Evolutionary conservation across 2,329 filamentous ascomycete genomes (phyloP).

Genomic region (Xylaria sp.): DNA sequence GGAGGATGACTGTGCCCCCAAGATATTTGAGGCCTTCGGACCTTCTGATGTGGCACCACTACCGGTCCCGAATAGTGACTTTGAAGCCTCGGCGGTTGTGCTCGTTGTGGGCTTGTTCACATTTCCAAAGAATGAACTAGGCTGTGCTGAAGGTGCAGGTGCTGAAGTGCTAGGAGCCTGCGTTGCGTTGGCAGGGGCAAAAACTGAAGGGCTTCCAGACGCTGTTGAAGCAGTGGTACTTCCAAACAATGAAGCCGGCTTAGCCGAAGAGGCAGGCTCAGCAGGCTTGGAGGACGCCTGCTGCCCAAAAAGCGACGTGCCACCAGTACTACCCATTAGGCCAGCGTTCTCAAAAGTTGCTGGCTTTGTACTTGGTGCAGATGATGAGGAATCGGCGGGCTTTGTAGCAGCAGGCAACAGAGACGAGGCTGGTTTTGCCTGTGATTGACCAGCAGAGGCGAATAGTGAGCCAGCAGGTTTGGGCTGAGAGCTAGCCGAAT

Average conservation of each 20-base stretch:
- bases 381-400: conserved; percentile 34
- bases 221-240: conserved; percentile 22
- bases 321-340: conserved; percentile 25
- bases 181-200: conserved; percentile 27
- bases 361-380: conserved; percentile 36
- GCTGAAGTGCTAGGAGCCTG: conserved; percentile 24
- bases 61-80: conserved; percentile 31
- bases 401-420: conserved; percentile 36
- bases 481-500: conserved; percentile 27
- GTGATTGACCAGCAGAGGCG: conserved; percentile 24
- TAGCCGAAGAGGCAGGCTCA: conserved; percentile 23
- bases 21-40: conserved; percentile 38
- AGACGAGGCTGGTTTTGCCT: conserved; percentile 26
- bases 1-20: conserved; percentile 37
- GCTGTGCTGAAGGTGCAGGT: conserved; percentile 30
- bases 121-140: conserved; percentile 31
- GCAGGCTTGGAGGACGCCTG: conserved; percentile 35
- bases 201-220: conserved; percentile 34
- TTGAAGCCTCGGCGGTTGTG: conserved; percentile 38
- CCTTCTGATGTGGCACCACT: conserved; percentile 37
- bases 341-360: conserved; percentile 23
- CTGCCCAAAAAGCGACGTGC: conserved; percentile 25
- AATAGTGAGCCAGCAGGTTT: conserved; percentile 31
- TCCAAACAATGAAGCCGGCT: conserved; percentile 37
- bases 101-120: conserved; percentile 31